phyloP scores from a whole-genome alignment of 345 rosid genomes.

The Camelina sativa region DNA sequence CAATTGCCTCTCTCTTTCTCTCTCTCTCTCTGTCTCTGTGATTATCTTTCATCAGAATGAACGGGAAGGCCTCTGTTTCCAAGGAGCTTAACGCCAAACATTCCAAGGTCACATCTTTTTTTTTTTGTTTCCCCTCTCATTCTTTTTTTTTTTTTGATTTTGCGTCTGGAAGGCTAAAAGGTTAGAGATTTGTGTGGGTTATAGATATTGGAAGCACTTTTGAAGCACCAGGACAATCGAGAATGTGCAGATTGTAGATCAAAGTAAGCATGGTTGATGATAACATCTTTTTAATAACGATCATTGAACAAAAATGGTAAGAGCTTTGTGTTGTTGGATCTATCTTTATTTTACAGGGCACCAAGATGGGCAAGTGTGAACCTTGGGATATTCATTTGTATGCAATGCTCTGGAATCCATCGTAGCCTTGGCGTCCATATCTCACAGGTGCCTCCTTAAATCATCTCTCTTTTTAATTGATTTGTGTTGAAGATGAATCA shows the following conservation, averaged over 20 bases:
- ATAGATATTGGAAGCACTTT: slow-evolving; percentile 85
- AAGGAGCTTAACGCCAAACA: slow-evolving; percentile 81
- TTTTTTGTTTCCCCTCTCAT: neutral
- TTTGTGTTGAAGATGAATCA: slow-evolving; percentile 5
- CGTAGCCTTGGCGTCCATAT: slow-evolving; percentile 97
- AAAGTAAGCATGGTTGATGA: slow-evolving; percentile 58
- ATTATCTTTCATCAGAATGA: slow-evolving; percentile 51
- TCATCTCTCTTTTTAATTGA: neutral
- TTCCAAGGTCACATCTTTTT: slow-evolving; percentile 54
- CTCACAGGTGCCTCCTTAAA: slow-evolving; percentile 63
- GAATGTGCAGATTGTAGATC: slow-evolving; percentile 98
- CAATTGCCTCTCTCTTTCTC: neutral
- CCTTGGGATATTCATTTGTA: slow-evolving; percentile 95
- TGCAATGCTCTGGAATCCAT: slow-evolving; percentile 95
- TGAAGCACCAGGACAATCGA: slow-evolving; percentile 81
- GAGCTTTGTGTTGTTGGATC: slow-evolving; percentile 27
- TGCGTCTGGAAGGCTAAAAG: neutral
- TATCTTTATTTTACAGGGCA: slow-evolving; percentile 54
- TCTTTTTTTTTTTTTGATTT: slow-evolving; percentile 1
- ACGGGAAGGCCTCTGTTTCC: slow-evolving; percentile 74
- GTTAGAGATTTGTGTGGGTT: slow-evolving; percentile 17
- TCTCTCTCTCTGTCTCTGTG: slow-evolving; percentile 20
- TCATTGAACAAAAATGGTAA: slow-evolving; percentile 4
- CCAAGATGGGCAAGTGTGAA: slow-evolving; percentile 99
- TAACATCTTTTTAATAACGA: neutral